Base-by-base conservation (phyloP, 2,329 filamentous ascomycete genomes). In the Aulographum hederae region DNA sequence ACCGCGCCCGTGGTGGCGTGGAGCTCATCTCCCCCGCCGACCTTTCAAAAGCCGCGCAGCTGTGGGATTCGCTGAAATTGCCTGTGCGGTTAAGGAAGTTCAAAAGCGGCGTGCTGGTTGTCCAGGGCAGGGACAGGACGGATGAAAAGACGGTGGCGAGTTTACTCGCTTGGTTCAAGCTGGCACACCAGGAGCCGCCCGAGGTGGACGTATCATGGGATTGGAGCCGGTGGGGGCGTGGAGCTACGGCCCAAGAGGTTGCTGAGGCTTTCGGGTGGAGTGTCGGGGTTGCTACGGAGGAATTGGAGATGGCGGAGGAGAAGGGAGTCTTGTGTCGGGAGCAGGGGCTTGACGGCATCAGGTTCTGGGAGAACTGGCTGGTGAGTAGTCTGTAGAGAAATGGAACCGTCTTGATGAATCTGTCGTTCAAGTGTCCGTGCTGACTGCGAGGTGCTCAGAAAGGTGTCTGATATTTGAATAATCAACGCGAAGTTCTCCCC, bases 231-330 rank as follows among this genome's bases (percentile, higher is more conserved):
- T 94, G 82, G 50, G 85, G 89, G 0, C 68, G 75, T 34, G 84
- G 89, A 6, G 74, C 95, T 18, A 94, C 84, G 11, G 82, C 84
- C 2, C 80, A 89, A 47, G 85, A 95, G 46, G 71, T 73, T 0
- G 89, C 89, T 0, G 80, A 91, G 51, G 65, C 72, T 31, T 98
- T 98, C 53, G 81, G 85, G 4, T 98, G 89, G 89, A 95, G 89
- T 49, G 77, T 98, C 5, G 89, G 89, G 6, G 86, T 98, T 15
- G 89, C 89, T 1, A 79, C 78, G 37, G 89, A 95, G 51, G 89
- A 98, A 56, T 63, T 98, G 10, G 80, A 94, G 49, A 94, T 98
- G 86, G 85, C 85, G 0, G 89, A 98, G 52, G 86, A 95, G 50
- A 72, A 69, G 34, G 89, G 89, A 0, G 71, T 73, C 3, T 51